These are phyloP conservation scores for Malus orientalis DNA, from an alignment of 306 rosid species.

Conservation along the genomic window DNA sequence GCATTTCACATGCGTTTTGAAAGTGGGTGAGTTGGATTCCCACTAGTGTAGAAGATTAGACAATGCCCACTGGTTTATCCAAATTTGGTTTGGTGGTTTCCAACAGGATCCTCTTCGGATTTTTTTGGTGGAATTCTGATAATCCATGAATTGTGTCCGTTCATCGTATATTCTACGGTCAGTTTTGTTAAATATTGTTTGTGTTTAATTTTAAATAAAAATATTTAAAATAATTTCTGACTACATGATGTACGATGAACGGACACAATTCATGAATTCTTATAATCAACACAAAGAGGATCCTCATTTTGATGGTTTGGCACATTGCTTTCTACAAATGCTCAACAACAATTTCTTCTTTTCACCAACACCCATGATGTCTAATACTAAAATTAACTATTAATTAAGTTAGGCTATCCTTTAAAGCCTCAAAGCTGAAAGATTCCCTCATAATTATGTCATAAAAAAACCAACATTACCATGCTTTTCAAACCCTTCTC, in stretches of 20 bases:
- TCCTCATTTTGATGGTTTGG: background rate
- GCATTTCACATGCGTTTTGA: background rate
- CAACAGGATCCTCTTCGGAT: no score
- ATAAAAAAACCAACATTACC: background rate
- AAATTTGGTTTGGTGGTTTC: background rate
- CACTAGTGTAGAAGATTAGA: background rate
- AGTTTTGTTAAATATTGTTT: no score
- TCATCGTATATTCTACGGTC: rapidly evolving
- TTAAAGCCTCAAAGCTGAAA: background rate
- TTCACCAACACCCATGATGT: background rate
- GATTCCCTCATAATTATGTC: background rate
- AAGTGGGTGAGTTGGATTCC: background rate
- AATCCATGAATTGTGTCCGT: rapidly evolving
- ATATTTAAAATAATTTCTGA: no score
- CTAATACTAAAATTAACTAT: background rate
- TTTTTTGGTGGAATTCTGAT: rapidly evolving
- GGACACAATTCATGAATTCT: rapidly evolving
- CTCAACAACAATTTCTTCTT: background rate
- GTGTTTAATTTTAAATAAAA: no score
- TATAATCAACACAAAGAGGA: no score
- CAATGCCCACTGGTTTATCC: background rate
- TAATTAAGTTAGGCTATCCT: background rate
- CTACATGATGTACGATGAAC: no score
- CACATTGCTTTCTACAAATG: background rate
- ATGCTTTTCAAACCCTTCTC: background rate